These are phyloP conservation scores for Taphrina communis DNA, from an alignment of 1,139 yeast genomes.

Conservation along the genomic window DNA sequence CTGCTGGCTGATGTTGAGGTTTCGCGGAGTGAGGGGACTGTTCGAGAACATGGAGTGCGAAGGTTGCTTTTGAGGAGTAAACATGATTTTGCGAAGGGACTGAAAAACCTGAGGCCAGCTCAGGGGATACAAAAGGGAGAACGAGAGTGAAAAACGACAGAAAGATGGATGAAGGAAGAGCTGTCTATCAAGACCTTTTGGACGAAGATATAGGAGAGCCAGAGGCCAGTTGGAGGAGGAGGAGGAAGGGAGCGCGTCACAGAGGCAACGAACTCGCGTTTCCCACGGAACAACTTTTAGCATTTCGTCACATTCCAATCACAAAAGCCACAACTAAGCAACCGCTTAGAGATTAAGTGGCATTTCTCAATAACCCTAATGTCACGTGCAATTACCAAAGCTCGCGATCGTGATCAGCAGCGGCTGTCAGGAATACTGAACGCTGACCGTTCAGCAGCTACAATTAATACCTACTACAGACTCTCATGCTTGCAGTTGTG, in stretches of 20 bases:
- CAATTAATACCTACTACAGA: no score
- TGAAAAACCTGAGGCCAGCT: slow-evolving; percentile 29
- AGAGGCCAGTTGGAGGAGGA: neutral
- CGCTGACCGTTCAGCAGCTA: no score
- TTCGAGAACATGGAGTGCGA: slow-evolving; percentile 17
- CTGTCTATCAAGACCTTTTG: neutral
- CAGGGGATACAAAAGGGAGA: neutral
- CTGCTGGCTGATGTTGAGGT: slow-evolving; percentile 33
- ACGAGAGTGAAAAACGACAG: slow-evolving; percentile 17
- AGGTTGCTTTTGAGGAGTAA: slow-evolving; percentile 31
- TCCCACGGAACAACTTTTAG: slow-evolving; percentile 12
- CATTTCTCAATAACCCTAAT: neutral
- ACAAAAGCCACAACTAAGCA: slow-evolving; percentile 20
- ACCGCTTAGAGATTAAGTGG: slow-evolving; percentile 2
- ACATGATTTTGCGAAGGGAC: slow-evolving; percentile 25
- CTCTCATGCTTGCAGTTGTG: no score
- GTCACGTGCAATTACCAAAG: neutral
- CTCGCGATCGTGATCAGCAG: no score
- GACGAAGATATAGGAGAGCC: neutral
- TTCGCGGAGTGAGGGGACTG: slow-evolving; percentile 37
- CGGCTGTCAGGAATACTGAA: no score
- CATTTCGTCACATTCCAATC: slow-evolving; percentile 25
- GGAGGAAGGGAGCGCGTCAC: slow-evolving; percentile 6
- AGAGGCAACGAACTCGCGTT: neutral
- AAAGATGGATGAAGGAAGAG: slow-evolving; percentile 8